Evolutionary conservation across 768 basidiomycete genomes (phyloP), one percentile per base, ranked within the genome.

Genomic region (Macrolepiota albuminosa): DNA sequence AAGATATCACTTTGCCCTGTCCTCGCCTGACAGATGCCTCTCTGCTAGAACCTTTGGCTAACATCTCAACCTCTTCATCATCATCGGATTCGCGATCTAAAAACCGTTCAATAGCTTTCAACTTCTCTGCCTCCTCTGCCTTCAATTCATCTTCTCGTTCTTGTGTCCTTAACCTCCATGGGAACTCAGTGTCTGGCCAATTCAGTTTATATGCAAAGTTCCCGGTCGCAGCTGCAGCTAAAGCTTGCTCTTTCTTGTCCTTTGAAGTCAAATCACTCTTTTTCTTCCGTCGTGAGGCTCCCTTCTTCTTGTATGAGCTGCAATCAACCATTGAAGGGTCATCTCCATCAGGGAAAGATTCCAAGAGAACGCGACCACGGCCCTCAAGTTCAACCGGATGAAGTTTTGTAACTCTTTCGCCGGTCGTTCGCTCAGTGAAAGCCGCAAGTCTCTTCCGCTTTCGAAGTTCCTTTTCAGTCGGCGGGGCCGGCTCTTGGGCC

Each of bases 121-220:
- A 65, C 54, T 84, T 80, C 66, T 88, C 84, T 64, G 81, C 82
- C 64, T 84, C 77, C 66, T 85, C 80, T 34, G 78, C 77, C 65
- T 80, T 81, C 26, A 77, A 76, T 49, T 77, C 63, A 52, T 84
- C 82, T 26, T 75, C 73, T 36, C 81, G 78, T 68, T 86, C 81
- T 62, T 83, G 78, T n/a, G 75, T 77, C 56, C 85, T 77, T 63
- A 86, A 68, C 52, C 81, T 81, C 91, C 91, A 93, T 24, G 91
- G 91, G 66, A 91, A 92, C 71, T 85, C 84, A 8, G 76, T 64
- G 66, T 93, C 91, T 7, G 86, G 87, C 91, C 91, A 93, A 67
- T 89, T 86, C 10, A 89, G 88, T 56, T 73, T 80, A 39, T 82
- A 80, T 2, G 68, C 51, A 5, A 68, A 63, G n/a, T 72, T 72